phyloP scores from a whole-genome alignment of 2,329 filamentous ascomycete species.

The Fusarium sp. region DNA sequence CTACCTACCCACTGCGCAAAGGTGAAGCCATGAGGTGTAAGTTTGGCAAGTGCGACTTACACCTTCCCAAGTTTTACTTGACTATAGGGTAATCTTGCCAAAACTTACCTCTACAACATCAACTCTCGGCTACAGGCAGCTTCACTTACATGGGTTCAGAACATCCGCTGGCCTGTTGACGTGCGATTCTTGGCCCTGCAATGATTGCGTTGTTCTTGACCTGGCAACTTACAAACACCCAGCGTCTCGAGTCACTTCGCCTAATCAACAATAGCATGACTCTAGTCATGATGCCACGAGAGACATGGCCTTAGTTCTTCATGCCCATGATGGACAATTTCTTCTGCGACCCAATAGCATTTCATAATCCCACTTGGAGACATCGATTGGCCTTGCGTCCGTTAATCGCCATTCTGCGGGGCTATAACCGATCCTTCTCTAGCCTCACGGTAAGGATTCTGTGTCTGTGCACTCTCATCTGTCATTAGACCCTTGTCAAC shows the following conservation, averaged over 20 bases:
- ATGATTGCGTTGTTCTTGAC: not conserved
- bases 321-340: constrained; percentile 39
- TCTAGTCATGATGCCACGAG: constrained; percentile 5
- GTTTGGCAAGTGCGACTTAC: constrained; percentile 1
- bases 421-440: constrained; percentile 36
- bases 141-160: constrained; percentile 1
- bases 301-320: constrained; percentile 11
- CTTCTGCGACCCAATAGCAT: constrained; percentile 43
- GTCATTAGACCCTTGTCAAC: constrained; percentile 21
- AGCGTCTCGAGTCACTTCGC: constrained; percentile 9
- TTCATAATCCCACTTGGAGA: constrained; percentile 24
- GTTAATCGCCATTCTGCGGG: constrained; percentile 47
- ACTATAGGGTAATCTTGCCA: constrained; percentile 26
- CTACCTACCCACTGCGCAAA: not conserved
- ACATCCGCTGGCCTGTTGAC: constrained; percentile 10
- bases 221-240: not conserved
- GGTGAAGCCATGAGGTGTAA: not conserved
- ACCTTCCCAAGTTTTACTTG: not conserved
- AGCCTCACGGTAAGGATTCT: constrained; percentile 18
- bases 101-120: not conserved
- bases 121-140: constrained; percentile 7
- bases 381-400: constrained; percentile 44
- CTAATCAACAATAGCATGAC: constrained; percentile 3
- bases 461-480: constrained; percentile 15
- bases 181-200: not conserved